A percentile compares a stretch with the other conserved stretches of the same genome.
These are phyloP conservation scores for Hortaea sp. DNA, from an alignment of 2,329 filamentous ascomycete species.

Conservation along the genomic window DNA sequence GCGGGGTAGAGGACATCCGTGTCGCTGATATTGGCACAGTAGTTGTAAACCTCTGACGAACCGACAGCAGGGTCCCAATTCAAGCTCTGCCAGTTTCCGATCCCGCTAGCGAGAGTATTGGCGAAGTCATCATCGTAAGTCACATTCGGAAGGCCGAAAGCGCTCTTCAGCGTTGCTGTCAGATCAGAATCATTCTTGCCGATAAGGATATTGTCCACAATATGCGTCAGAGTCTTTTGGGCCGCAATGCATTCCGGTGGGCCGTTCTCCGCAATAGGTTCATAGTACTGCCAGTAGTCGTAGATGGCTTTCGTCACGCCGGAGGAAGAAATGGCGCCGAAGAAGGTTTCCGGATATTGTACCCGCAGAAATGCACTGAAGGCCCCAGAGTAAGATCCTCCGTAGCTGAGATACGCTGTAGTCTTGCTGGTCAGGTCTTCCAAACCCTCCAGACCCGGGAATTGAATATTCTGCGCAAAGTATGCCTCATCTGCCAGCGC, in stretches of 20 bases:
- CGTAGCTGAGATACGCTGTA: conserved; percentile 68
- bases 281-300: conserved; percentile 58
- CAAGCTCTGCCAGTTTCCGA: conserved; percentile 44
- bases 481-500: conserved; percentile 71
- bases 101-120: conserved; percentile 32
- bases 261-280: conserved; percentile 46
- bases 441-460: conserved; percentile 55
- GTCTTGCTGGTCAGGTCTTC: conserved; percentile 54
- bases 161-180: conserved; percentile 38
- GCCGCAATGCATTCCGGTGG: conserved; percentile 54
- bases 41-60: conserved; percentile 39
- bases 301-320: conserved; percentile 69
- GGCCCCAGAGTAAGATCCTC: conserved; percentile 73
- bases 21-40: conserved; percentile 47
- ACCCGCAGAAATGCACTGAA: conserved; percentile 69
- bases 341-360: conserved; percentile 68
- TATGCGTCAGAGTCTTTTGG: conserved; percentile 50
- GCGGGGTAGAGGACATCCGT: conserved; percentile 33
- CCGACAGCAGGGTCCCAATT: conserved; percentile 52
- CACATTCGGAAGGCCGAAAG: conserved; percentile 42
- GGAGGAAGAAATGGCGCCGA: conserved; percentile 68
- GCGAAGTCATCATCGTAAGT: conserved; percentile 46
- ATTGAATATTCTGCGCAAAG: conserved; percentile 64
- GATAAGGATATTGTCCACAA: conserved; percentile 50
- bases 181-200: conserved; percentile 36